These are phyloP conservation scores for Erigeron canadensis DNA, from an alignment of 129 eudicot genomes.

Conservation along the genomic window DNA sequence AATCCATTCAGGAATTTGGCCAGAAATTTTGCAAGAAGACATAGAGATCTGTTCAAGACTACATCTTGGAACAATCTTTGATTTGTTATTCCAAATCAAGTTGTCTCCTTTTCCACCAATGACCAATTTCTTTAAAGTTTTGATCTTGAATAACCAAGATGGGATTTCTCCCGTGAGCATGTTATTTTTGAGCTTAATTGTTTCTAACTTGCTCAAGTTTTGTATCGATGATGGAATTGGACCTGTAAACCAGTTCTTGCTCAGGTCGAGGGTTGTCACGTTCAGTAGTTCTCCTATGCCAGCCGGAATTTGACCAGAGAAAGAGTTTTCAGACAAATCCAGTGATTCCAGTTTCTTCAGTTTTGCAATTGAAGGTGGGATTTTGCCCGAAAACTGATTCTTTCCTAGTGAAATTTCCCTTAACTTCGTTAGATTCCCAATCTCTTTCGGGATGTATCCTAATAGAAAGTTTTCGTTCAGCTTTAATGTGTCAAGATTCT, in stretches of 20 bases:
- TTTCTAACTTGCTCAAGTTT: slow-evolving; percentile 38
- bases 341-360: slow-evolving; percentile 37
- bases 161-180: slow-evolving; percentile 55
- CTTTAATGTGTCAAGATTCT: slow-evolving; percentile 30
- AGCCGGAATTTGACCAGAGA: slow-evolving; percentile 41
- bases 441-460: slow-evolving; percentile 39
- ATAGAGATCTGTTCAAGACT: slow-evolving; percentile 44
- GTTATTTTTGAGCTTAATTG: slow-evolving; percentile 41
- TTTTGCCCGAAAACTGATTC: slow-evolving; percentile 44
- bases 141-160: slow-evolving; percentile 44
- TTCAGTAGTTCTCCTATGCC: slow-evolving; percentile 37
- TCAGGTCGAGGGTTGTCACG: slow-evolving; percentile 44
- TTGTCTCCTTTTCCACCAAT: slow-evolving; percentile 49
- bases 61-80: slow-evolving; percentile 50
- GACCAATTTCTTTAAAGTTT: slow-evolving; percentile 35
- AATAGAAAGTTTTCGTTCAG: slow-evolving; percentile 42
- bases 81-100: slow-evolving; percentile 48
- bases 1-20: slow-evolving; percentile 50
- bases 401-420: slow-evolving; percentile 29
- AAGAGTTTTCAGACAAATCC: slow-evolving; percentile 38
- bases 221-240: slow-evolving; percentile 24
- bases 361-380: slow-evolving; percentile 35
- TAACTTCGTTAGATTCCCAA: slow-evolving; percentile 50
- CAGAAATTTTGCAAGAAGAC: slow-evolving; percentile 37
- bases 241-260: slow-evolving; percentile 29